Evolutionary conservation across 1,139 yeast species (phyloP), one percentile per base, ranked within the genome.

Genomic region (Lodderomyces pseudojiufengensis): DNA sequence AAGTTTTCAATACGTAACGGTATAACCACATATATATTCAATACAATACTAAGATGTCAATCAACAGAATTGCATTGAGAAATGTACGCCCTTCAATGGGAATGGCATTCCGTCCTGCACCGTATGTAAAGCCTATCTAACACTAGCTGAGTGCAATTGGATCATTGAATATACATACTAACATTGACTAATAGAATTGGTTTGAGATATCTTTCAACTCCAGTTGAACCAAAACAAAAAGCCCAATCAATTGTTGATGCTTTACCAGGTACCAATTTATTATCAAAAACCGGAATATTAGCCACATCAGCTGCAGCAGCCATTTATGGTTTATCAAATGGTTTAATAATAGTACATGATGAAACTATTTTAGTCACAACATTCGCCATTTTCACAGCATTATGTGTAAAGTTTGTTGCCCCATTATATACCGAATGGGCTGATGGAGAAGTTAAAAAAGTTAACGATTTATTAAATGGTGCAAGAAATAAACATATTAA

Each of bases 381-480:
- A 46, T 92, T 92, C 65, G 65, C 80, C 46, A 82, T 86, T 45
- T 84, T 90, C 62, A 63, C 82, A 47, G 81, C 76, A 49, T 73
- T 88, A 55, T 72, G 78, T 53, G 86, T 90, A 59, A 92, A 90
- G 75, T 80, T 83, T 51, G 82, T 86, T 54, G 96, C 96, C 46
- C 97, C 97, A 55, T 78, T 84, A 57, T 92, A 90, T 75, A 86
- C 87, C 55, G 94, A 84, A 58, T 87, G 94, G 84, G 97, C 97
- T 42, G 88, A 83, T 57, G 84, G 85, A 45, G 90, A 95, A 77
- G 77, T 90, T 62, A 78, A 82, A 62, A 80, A 84, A 58, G 92
- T 92, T 57, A 75, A 80, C 57, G 80, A 76, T 49, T 75, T 88
- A 52, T 78, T 92, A 66, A 86, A 86, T 70, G 76, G 83, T 49